Evolutionary conservation across 139 green algal species (phyloP).

Genomic region (Eudorina sp.): DNA sequence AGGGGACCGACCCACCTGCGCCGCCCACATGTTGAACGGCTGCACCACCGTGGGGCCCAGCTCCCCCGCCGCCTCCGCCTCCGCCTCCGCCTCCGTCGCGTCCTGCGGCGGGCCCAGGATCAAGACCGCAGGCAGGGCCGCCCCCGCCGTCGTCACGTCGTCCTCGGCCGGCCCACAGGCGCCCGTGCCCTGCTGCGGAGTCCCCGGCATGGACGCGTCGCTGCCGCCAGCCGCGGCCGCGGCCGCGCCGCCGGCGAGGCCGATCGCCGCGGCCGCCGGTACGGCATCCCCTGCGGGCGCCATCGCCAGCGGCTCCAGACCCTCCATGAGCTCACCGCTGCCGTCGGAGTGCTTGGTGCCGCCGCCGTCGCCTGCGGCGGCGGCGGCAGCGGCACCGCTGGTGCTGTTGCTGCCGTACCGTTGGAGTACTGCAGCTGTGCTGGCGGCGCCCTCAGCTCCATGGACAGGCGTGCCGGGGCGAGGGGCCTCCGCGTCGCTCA

Average conservation of each 20-base stretch:
- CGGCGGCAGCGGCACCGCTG: neutral
- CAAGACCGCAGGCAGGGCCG: neutral
- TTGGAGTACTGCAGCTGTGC: neutral
- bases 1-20: slow-evolving; percentile 34
- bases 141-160: neutral
- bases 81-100: neutral
- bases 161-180: neutral
- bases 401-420: neutral
- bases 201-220: slow-evolving; percentile 4
- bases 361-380: neutral
- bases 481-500: neutral
- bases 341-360: neutral
- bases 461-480: neutral
- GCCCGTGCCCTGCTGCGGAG: neutral
- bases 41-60: slow-evolving; percentile 22
- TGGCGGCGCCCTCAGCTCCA: neutral
- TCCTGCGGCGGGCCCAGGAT: neutral
- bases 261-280: neutral
- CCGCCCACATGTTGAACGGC: slow-evolving; percentile 75
- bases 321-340: slow-evolving; percentile 19
- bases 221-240: neutral
- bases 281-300: neutral
- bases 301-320: neutral
- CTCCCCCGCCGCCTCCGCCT: neutral
- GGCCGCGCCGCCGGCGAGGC: neutral